These are phyloP conservation scores for Chlorella sp. DNA, from an alignment of 139 green algal species.

Conservation along the genomic window DNA sequence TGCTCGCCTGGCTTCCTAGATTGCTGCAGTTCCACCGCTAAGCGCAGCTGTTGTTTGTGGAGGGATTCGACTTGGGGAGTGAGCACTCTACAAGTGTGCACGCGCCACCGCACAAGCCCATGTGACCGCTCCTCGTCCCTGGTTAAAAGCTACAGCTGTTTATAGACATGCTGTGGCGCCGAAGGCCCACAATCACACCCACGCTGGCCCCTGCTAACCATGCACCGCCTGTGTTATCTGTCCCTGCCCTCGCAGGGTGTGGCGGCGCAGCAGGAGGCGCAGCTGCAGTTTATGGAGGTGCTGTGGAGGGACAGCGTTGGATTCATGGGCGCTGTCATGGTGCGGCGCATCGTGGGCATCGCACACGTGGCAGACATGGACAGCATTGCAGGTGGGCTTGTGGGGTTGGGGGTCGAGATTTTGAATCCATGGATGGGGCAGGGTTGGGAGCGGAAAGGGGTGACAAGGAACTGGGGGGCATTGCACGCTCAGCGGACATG, in stretches of 20 bases:
- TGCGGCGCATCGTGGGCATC: slow-evolving; percentile 92
- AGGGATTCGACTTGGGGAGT: too few species aligned
- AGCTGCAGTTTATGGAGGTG: slow-evolving; percentile 79
- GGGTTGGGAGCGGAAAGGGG: too few species aligned
- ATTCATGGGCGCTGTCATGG: slow-evolving; percentile 76
- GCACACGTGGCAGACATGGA: slow-evolving; percentile 95
- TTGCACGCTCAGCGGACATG: too few species aligned
- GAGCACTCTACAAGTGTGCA: too few species aligned
- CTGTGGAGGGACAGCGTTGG: slow-evolving; percentile 77
- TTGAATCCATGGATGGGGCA: too few species aligned
- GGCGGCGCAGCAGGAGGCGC: slow-evolving; percentile 50
- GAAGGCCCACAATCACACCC: neutral
- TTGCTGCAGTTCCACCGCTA: too few species aligned
- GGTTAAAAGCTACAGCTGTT: too few species aligned
- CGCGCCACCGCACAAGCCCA: too few species aligned
- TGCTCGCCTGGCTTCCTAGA: too few species aligned
- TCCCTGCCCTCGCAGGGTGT: slow-evolving; percentile 1
- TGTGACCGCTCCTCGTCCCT: too few species aligned
- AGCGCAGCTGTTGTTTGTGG: too few species aligned
- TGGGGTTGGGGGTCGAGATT: neutral
- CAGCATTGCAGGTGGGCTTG: slow-evolving; percentile 63
- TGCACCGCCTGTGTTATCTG: neutral
- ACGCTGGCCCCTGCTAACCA: neutral
- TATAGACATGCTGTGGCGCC: neutral
- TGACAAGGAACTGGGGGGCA: too few species aligned